Percentiles rank a stretch among this genome's conserved stretches.
These are phyloP conservation scores for Metschnikowia vanudenii DNA, from an alignment of 805 yeast species.

Conservation along the genomic window DNA sequence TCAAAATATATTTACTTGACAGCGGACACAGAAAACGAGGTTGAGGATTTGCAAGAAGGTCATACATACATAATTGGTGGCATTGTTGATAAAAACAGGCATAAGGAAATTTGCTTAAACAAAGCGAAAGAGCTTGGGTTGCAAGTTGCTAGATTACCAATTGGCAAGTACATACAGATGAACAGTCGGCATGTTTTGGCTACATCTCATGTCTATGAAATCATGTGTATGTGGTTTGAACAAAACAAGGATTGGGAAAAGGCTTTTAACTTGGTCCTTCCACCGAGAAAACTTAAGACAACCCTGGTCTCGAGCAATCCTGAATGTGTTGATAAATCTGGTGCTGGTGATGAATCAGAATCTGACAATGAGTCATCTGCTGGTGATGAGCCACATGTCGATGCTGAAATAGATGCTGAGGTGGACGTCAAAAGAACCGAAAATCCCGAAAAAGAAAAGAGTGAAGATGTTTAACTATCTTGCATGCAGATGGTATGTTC, in stretches of 20 bases:
- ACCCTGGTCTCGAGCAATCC: neutral
- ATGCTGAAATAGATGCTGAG: no score
- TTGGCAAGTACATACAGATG: conserved; percentile 76
- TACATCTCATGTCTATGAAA: conserved; percentile 91
- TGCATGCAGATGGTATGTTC: no score
- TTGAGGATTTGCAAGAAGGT: conserved; percentile 63
- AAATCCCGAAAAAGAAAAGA: no score
- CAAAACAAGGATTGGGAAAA: conserved; percentile 68
- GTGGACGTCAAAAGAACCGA: no score
- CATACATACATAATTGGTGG: conserved; percentile 90
- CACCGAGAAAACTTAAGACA: conserved; percentile 59
- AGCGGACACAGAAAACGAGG: conserved; percentile 77
- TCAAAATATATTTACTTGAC: conserved; percentile 65
- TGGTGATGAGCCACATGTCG: no score
- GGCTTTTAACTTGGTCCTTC: conserved; percentile 86
- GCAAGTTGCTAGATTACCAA: conserved; percentile 76
- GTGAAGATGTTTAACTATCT: no score
- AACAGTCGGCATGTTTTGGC: conserved; percentile 89
- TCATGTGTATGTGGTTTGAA: conserved; percentile 79
- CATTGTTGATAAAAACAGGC: conserved; percentile 91
- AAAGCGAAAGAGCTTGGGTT: conserved; percentile 78
- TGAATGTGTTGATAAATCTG: no score
- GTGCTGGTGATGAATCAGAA: no score
- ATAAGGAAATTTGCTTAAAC: conserved; percentile 72
- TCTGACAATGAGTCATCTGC: no score